Base-by-base conservation (phyloP, 257 asterid species). In the Gentiana straminea region DNA sequence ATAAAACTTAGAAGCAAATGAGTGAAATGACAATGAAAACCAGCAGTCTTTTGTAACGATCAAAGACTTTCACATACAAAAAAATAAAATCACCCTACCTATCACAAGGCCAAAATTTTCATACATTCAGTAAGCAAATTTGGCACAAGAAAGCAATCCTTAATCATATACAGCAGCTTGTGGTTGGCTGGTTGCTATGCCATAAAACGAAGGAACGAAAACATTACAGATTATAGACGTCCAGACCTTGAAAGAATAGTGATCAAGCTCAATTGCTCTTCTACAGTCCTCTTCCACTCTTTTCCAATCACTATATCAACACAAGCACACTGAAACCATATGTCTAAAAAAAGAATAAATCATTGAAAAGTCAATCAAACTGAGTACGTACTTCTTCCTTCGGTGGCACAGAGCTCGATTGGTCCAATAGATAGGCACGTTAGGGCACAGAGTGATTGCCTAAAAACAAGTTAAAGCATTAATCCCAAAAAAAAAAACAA, bases 391-490 rank as follows among this genome's bases (percentile, higher is more conserved):
- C 99, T 77, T 75, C 76, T 93, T 70, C 70, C 67, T 92, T 44
- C 73, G 90, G 72, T 83, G 85, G 64, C 99, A 88, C 55, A 92
- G 63, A 50, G 99, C 99, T 4, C 99, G 95, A 70, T 92, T 92
- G 8, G 95, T 81, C 95, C 90, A 85, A 75, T 92, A 92, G 8
- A 80, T 61, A 35, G 94, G 84, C 67, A 92, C 86, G 65, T 88
- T 73, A 74, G 97, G 99, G 86, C 95, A 83, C 80, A 92, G 50
- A 41, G 79, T 44, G 66, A 92, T 88, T 61, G 99, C 99, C 99
- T 92, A 62, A 13, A 61, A 57, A 60, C 24, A 24, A 24, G 24
- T 53, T 49, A 24, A 64, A 37, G 33, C 39, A 24, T 52, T 7
- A 13, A 44, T 9, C 15, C 3, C 1, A 45, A 53, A 63, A 57